A percentile compares a stretch with the other conserved stretches of the same genome.
phyloP scores from a whole-genome alignment of 1,284 basidiomycete genomes.

The Sphagnurus paluster region DNA sequence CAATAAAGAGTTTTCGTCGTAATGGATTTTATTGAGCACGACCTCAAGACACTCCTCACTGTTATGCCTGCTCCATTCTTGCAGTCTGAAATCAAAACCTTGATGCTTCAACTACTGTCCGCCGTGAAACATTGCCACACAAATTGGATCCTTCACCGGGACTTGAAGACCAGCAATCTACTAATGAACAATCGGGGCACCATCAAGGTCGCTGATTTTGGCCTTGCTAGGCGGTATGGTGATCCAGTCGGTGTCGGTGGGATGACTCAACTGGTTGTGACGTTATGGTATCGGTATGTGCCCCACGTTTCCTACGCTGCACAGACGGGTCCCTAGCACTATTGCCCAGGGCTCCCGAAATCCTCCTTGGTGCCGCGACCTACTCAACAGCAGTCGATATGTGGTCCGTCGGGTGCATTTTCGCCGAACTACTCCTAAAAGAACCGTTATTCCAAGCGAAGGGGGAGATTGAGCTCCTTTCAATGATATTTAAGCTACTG shows the following conservation, averaged over 20 bases:
- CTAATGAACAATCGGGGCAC: slow-evolving; percentile 99
- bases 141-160: slow-evolving; percentile 97
- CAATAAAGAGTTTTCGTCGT: slow-evolving; percentile 90
- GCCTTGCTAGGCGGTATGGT: slow-evolving; percentile 91
- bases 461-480: slow-evolving; percentile 90
- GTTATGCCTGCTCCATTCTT: slow-evolving; percentile 95
- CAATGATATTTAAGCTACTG: slow-evolving; percentile 91
- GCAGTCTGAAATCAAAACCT: slow-evolving; percentile 97
- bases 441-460: slow-evolving; percentile 97
- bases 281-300: slow-evolving; percentile 95
- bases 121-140: slow-evolving; percentile 92
- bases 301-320: slow-evolving; percentile 10
- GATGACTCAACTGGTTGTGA: slow-evolving; percentile 97
- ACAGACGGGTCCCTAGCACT: slow-evolving; percentile 17
- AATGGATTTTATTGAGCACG: slow-evolving; percentile 99
- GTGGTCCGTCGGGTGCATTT: slow-evolving; percentile 99
- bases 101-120: slow-evolving; percentile 92
- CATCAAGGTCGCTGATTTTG: slow-evolving; percentile 99
- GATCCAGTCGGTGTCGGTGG: slow-evolving; percentile 92
- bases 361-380: slow-evolving; percentile 88
- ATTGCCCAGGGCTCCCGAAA: slow-evolving; percentile 85
- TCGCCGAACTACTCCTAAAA: slow-evolving; percentile 92
- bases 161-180: slow-evolving; percentile 96
- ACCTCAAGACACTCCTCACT: slow-evolving; percentile 93
- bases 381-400: slow-evolving; percentile 97